Percentiles rank a stretch among this genome's conserved stretches.
These are phyloP conservation scores for Blepharisma stoltei DNA, from an alignment of 73 alveolate species.

Conservation along the genomic window DNA sequence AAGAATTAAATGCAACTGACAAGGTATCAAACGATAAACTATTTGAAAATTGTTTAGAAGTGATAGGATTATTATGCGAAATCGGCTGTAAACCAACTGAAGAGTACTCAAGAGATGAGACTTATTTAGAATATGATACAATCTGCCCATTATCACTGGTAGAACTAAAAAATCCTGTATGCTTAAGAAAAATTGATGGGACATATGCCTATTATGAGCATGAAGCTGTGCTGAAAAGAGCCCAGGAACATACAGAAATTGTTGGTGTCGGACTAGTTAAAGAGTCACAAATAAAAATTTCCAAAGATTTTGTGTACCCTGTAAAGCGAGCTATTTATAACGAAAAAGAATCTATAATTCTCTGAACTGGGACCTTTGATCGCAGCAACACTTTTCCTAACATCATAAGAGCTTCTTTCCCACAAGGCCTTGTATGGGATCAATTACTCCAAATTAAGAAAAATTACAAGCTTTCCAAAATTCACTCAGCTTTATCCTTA, in stretches of 20 bases:
- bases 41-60: neutral
- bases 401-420: too few relatives aligned
- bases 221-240: neutral
- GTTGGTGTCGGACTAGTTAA: neutral
- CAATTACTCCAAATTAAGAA: too few relatives aligned
- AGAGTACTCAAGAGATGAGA: conserved; percentile 2
- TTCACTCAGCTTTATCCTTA: neutral
- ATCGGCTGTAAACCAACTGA: conserved; percentile 4
- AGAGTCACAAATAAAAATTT: neutral
- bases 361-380: too few relatives aligned
- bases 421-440: too few relatives aligned
- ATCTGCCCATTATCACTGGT: neutral
- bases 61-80: neutral
- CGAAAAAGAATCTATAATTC: too few relatives aligned
- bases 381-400: too few relatives aligned
- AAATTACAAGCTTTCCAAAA: neutral
- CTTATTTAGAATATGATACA: neutral
- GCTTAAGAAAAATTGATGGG: neutral
- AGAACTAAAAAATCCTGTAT: neutral
- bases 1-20: neutral
- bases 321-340: too few relatives aligned
- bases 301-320: too few relatives aligned
- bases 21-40: neutral
- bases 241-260: neutral
- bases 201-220: neutral